Base-by-base conservation (phyloP, 257 asterid genomes). In the Haberlea rhodopensis region DNA sequence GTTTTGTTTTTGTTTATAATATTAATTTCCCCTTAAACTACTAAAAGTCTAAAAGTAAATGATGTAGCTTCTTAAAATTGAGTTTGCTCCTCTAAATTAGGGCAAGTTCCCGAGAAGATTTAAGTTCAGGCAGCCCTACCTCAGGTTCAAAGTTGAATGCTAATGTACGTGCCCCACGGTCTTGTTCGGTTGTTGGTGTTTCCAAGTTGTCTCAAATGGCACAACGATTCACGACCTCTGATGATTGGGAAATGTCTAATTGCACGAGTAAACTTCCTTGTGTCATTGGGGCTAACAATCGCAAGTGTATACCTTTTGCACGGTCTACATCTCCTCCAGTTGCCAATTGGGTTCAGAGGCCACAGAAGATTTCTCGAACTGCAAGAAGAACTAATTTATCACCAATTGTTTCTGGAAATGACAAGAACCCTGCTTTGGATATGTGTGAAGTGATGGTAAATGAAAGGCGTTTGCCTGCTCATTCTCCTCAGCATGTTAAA, bases 321-420 rank as follows among this genome's bases (percentile, higher is more conserved):
- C 82, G 90, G 66, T 80, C 98, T 70, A 78, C 95, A 59, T 91
- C 98, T 23, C 90, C 90, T 68, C 96, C 98, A 49, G 95, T 85
- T 68, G 87, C 88, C 68, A 89, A 77, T 32, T 90, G 95, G 95
- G 89, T 76, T 73, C 96, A 88, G 78, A 86, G 90, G 75, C 90
- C 92, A 31, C 98, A 91, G 57, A 88, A 86, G 74, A 81, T 73
- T 61, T 83, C 96, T 61, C 86, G 98, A 62, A 79, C 98, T 21
- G 89, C 90, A 26, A 85, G 96, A 72, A 86, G 96, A 76, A 81
- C 87, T 52, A 85, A 84, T 77, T 79, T 86, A 26, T 60, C 75
- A 59, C 95, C 95, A 43, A 79, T 80, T 74, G 80, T 80, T 78
- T 82, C 87, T 66, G 80, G 78, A 69, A 80, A 80, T 73, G 90